Conservation (phyloP, 1,139 yeast species). For the Magnusiomyces tetraspermus region DNA sequence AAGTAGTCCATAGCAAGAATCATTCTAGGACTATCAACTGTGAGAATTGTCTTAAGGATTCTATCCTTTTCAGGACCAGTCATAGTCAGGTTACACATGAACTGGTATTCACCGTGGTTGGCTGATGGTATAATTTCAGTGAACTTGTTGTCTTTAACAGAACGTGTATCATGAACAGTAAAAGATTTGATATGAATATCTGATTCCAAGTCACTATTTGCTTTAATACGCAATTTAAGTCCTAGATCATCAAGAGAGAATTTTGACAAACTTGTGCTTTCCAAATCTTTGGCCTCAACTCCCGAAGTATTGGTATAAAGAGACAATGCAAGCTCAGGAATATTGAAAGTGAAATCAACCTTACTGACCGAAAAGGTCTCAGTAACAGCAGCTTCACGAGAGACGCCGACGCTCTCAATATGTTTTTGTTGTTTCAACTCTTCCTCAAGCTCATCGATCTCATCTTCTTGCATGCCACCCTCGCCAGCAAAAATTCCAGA, state of each 20-base stretch:
- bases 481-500: slow-evolving; percentile 46
- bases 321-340: slow-evolving; percentile 57
- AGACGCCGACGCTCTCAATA: slow-evolving; percentile 13
- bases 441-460: slow-evolving; percentile 44
- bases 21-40: slow-evolving; percentile 71
- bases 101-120: slow-evolving; percentile 57
- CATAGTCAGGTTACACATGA: slow-evolving; percentile 43
- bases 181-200: slow-evolving; percentile 63
- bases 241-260: slow-evolving; percentile 56
- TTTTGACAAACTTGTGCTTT: slow-evolving; percentile 44
- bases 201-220: slow-evolving; percentile 50
- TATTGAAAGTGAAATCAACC: slow-evolving; percentile 34
- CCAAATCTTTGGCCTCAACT: slow-evolving; percentile 26
- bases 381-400: background rate
- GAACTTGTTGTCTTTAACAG: slow-evolving; percentile 54
- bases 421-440: slow-evolving; percentile 25
- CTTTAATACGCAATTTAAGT: slow-evolving; percentile 41
- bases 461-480: slow-evolving; percentile 44
- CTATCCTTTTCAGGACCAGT: slow-evolving; percentile 8
- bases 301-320: slow-evolving; percentile 51
- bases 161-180: slow-evolving; percentile 66
- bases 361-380: slow-evolving; percentile 10
- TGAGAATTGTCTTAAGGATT: slow-evolving; percentile 43
- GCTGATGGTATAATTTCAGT: slow-evolving; percentile 71
- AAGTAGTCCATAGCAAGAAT: slow-evolving; percentile 80